Base-by-base conservation (phyloP, 176 grass and related monocot genomes). In the Tillandsia leiboldiana region DNA sequence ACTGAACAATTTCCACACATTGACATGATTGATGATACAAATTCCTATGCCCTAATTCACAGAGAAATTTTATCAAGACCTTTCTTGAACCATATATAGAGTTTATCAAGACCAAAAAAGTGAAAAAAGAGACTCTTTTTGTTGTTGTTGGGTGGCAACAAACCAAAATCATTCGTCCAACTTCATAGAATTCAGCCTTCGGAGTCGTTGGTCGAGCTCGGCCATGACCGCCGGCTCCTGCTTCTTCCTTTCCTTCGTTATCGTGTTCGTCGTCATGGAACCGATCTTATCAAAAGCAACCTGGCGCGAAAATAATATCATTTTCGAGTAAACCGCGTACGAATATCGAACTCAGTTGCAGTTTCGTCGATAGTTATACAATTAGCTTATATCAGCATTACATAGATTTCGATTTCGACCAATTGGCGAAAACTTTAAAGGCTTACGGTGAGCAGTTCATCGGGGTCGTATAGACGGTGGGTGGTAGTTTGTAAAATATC, bases 271-370 rank as follows among this genome's bases (percentile, higher is more conserved):
- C 1, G 89, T 87, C 94, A 99, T 99, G 3, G 86, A 86, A 28
- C 94, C 89, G 83, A 99, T 86, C 78, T 90, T 99, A 63, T 99
- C 89, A 65, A 99, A 99, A 3, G 94, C 94, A 26, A 99, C 85
- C 94, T 99, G 14, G 33, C 63, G 65, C 67, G 28, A 28, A 20
- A 78, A 73, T 61, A 18, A 61, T n/a, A 42, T 42, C 33, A 42
- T 42, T 42, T 5, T 42, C 33, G 0, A 42, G 33, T 42, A 6
- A 42, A 7, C 33, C 33, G 33, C 4, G 33, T 42, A 42, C 5
- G 33, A 42, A 42, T 7, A 7, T 42, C 33, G 33, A 42, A 42
- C 33, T 42, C 33, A 42, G 33, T 42, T 42, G 33, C 33, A 42
- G 33, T 42, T 42, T 42, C 33, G 33, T 42, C 33, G 33, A 42